Base-by-base conservation (phyloP, 169 alveolate genomes). In the Eimeria tenella region DNA sequence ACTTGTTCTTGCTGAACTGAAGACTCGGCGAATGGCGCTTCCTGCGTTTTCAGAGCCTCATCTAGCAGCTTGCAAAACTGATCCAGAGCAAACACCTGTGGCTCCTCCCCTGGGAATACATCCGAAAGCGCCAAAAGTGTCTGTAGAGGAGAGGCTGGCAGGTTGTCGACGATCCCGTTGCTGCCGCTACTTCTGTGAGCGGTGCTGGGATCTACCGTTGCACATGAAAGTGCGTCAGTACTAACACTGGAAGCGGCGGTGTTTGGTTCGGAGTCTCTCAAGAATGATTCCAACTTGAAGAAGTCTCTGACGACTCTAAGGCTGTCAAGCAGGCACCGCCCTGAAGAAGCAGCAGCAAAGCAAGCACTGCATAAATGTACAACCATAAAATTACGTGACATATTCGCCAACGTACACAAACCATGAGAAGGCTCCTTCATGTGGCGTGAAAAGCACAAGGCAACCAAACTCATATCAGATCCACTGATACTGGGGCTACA, bases 61-160 rank as follows among this genome's bases (percentile, higher is more conserved):
- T 83, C 62, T 31, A 83, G 65, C 25, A 83, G 62, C 25, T 83
- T 50, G 70, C 58, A 83, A n/a, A 52, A 83, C 6, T 74, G 90
- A 52, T 58, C 49, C 60, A 83, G 52, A 0, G 25, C 90, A 5
- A 75, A 56, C 42, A 83, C n/a, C 49, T 53, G 77, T 9, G 77
- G 90, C 77, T n/a, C 58, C 50, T 83, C 90, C 62, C 90, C 90
- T 3, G 90, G 77, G 13, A 75, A 83, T 8, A 83, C 19, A 4
- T 58, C 65, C 1, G 90, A 58, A 31, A 83, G 60, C 49, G 75
- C 75, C 56, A 83, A n/a, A 9, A 83, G 21, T 58, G 90, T 42
- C 90, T 83, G 90, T 60, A 83, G 77, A 60, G 77, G 90, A 7
- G 90, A 83, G 49, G 77, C 90, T 5, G 90, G 77, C 71, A 55